Base-by-base conservation (phyloP, 2,329 filamentous ascomycete species). In the Epichloe aotearoae region DNA sequence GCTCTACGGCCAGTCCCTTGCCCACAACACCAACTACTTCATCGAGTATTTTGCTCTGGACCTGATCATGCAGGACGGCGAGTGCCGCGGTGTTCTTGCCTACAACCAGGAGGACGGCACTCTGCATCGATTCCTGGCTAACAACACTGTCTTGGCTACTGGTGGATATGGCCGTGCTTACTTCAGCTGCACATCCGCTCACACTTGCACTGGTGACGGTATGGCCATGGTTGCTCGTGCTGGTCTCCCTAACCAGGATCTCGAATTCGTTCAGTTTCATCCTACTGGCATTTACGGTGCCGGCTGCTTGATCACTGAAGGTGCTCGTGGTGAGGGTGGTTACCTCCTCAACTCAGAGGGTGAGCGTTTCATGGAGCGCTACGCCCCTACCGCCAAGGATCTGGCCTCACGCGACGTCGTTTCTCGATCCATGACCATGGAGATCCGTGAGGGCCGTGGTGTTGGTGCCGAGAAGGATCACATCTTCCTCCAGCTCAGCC, bases 51-150 rank as follows among this genome's bases (percentile, higher is more conserved):
- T 97, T 69, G 93, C 90, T 62, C 80, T 95, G 59, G 93, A 97
- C 67, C 75, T 97, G 70, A 86, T 98, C 63, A 97, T 97, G 93
- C 86, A 96, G 73, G 87, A 94, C 63, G 91, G 91, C 54, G 86
- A 91, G 70, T 97, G 91, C 77, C 90, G 90, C 60, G 93, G 93
- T 80, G 87, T 97, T 59, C 78, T 97, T 59, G 91, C 91, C 53
- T 96, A 96, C 74, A 97, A 96, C 80, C 90, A 96, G 74, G 91
- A 98, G 73, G 93, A 98, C 65, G 93, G 93, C 58, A 97, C 91
- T 34, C 83, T 97, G 55, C 93, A 98, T 77, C 83, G 93, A 64
- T 96, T 98, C 84, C 82, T 90, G 60, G 86, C 91, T 51, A 88
- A 95, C 76, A 87, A 97, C 79, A 98, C 93, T 38, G 91, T 98